These are phyloP conservation scores for Lyophyllum atratum DNA, from an alignment of 768 basidiomycete species.

Conservation along the genomic window DNA sequence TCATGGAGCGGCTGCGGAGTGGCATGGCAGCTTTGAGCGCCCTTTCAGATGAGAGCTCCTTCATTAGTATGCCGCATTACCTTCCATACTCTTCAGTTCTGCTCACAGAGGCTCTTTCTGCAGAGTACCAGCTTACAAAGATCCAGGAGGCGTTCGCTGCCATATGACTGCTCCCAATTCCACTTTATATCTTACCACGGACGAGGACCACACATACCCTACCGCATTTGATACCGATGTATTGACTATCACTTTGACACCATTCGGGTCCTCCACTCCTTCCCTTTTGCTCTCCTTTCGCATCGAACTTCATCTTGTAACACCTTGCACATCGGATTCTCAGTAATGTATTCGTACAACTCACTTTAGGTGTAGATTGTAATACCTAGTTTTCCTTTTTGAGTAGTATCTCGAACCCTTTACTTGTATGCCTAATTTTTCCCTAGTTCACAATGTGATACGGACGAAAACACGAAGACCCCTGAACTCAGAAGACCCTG, in stretches of 20 bases:
- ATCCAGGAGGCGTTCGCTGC: constrained; percentile 46
- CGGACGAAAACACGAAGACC: neutral
- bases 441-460: neutral
- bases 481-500: neutral
- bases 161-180: constrained; percentile 24
- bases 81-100: neutral
- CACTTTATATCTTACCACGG: neutral
- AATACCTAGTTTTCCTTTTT: neutral
- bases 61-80: constrained; percentile 43
- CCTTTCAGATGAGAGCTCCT: constrained; percentile 44
- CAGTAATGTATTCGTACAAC: constrained; percentile 9
- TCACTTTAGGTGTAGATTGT: neutral
- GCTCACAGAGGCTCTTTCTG: constrained; percentile 3
- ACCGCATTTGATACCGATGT: constrained; percentile 16
- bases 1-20: constrained; percentile 39
- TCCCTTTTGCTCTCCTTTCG: neutral
- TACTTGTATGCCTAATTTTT: constrained; percentile 3
- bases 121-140: constrained; percentile 48
- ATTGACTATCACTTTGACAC: constrained; percentile 3
- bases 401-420: neutral
- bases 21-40: constrained; percentile 42
- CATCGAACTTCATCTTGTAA: constrained; percentile 5
- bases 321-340: neutral
- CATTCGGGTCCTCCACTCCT: neutral
- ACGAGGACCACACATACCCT: constrained; percentile 9